Base-by-base conservation (phyloP, 805 yeast species). In the Schizosaccharomyces pombe region DNA sequence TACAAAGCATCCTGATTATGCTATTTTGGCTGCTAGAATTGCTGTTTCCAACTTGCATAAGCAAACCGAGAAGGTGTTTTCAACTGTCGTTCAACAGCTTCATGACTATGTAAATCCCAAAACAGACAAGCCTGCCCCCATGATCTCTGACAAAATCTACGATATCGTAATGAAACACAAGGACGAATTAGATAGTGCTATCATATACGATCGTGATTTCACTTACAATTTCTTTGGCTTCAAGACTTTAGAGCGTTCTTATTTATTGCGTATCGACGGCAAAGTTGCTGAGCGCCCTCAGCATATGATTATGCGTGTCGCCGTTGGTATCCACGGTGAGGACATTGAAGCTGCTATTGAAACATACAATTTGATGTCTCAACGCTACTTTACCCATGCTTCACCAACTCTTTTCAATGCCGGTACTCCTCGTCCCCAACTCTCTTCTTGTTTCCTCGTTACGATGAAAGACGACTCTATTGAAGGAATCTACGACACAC, bases 1-100 rank as follows among this genome's bases (percentile, higher is more conserved):
- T 57, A 89, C 97, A 11, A 77, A 84, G 58, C 97, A 89, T 67
- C 97, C 97, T n/a, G 97, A 91, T 70, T 87, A 89, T 63, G 95
- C 96, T 29, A 78, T 80, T 47, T 74, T 61, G 29, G 59, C 96
- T 55, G 96, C 97, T 34, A 80, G 98, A 71, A 82, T 89, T 57
- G 96, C 97, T 22, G 80, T 91, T 55, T 84, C 95, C 47, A 85
- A 85, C 67, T 74, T 91, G 64, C 96, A 89, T 72, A 87, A 87
- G 70, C 94, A 86, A 70, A 87, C 96, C 54, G 82, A 85, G 57
- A 82, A 83, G 68, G 82, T 75, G 63, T 89, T 83, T 62, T 80
- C 93, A 40, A 79, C 78, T 61, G 94, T 85, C 52, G 70, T 83
- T 55, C 74, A 75, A 57, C 80, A 80, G 56, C 72, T 89, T 60